phyloP scores from a whole-genome alignment of 2,329 filamentous ascomycete species.

The Beauveria medogensis region DNA sequence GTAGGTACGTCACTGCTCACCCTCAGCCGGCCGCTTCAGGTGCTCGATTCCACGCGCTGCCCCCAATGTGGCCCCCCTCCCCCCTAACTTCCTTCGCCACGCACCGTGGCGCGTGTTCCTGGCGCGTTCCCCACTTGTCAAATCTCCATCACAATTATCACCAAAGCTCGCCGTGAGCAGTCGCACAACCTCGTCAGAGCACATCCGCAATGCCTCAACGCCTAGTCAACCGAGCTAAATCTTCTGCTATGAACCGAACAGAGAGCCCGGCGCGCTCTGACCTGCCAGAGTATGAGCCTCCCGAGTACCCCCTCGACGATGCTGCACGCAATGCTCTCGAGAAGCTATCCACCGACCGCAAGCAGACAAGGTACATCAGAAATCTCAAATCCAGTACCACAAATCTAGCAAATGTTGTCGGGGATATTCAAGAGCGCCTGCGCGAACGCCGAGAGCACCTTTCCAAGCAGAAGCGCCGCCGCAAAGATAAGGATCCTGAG shows the following conservation, averaged over 20 bases:
- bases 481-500: conserved; percentile 27
- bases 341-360: conserved; percentile 34
- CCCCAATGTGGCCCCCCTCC: no score
- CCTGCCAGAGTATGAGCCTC: conserved; percentile 44
- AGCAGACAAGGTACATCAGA: conserved; percentile 34
- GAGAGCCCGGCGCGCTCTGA: conserved; percentile 17
- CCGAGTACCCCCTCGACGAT: conserved; percentile 36
- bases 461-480: conserved; percentile 24
- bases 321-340: conserved; percentile 30
- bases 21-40: no score
- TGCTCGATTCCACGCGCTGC: no score
- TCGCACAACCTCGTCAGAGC: background rate
- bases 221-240: conserved; percentile 20
- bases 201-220: conserved; percentile 24
- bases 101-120: background rate
- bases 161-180: background rate
- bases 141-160: background rate
- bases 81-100: background rate
- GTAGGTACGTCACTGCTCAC: no score
- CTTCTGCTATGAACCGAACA: conserved; percentile 11
- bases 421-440: conserved; percentile 41
- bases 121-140: conserved; percentile 1
- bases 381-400: conserved; percentile 38
- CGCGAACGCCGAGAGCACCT: conserved; percentile 28
- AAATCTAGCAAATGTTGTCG: conserved; percentile 36